phyloP scores from a whole-genome alignment of 2,329 filamentous ascomycete species.

The Penicillium palitans region DNA sequence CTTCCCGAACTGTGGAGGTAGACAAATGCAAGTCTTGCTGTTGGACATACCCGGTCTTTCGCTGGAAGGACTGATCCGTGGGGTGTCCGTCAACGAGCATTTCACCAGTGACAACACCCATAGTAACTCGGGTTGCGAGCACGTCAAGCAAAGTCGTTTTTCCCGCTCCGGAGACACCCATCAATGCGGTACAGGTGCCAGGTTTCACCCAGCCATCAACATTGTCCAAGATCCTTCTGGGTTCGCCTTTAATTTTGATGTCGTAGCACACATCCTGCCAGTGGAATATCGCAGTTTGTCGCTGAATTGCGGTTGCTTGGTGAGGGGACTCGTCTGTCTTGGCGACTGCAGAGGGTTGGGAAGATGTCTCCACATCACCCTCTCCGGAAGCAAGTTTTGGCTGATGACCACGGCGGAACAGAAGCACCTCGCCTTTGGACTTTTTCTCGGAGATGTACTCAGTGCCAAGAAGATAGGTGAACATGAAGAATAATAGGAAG shows the following conservation, averaged over 20 bases:
- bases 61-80: conserved; percentile 58
- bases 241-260: conserved; percentile 53
- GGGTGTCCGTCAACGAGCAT: conserved; percentile 65
- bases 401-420: conserved; percentile 46
- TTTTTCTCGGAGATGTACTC: conserved; percentile 28
- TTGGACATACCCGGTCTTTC: conserved; percentile 67
- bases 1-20: conserved; percentile 83
- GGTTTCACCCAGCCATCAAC: conserved; percentile 58
- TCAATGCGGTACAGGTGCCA: conserved; percentile 56
- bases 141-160: conserved; percentile 63
- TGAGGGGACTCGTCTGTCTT: background rate
- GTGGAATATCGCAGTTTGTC: conserved; percentile 37
- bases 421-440: conserved; percentile 32
- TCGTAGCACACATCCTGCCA: conserved; percentile 60
- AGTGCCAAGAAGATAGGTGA: background rate
- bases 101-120: conserved; percentile 65
- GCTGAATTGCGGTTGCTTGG: background rate
- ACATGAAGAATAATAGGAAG: conserved; percentile 53
- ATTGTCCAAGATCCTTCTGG: conserved; percentile 55
- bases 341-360: background rate
- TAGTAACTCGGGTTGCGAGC: conserved; percentile 58
- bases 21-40: conserved; percentile 76
- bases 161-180: conserved; percentile 65
- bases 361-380: background rate
- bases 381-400: background rate